Evolutionary conservation across 208 protist species (phyloP).

Genomic region (Zelonia costaricensis): DNA sequence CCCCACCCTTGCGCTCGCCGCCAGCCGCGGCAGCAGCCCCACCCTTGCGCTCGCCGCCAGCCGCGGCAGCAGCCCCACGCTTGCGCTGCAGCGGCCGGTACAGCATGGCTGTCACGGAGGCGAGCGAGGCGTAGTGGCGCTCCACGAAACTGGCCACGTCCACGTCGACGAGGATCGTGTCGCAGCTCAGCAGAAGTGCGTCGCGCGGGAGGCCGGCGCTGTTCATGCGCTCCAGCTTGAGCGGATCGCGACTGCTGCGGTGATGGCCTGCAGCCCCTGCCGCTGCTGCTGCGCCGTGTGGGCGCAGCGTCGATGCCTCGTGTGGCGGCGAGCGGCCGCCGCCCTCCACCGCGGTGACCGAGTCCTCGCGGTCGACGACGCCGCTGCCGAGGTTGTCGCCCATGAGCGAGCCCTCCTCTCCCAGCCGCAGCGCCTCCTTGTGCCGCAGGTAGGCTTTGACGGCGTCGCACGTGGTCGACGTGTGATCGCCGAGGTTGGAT

Average conservation of each 20-base stretch:
- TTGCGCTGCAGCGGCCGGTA: conserved; percentile 49
- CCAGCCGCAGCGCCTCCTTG: conserved; percentile 63
- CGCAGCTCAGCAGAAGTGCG: conserved; percentile 75
- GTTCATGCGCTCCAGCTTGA: conserved; percentile 37
- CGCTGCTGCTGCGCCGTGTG: conserved; percentile 2
- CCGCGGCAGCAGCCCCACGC: neutral
- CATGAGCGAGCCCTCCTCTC: conserved; percentile 28
- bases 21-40: neutral
- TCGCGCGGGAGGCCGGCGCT: conserved; percentile 58
- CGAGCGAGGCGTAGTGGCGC: conserved; percentile 72
- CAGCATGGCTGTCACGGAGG: conserved; percentile 68
- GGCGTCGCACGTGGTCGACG: conserved; percentile 74
- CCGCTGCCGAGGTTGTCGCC: neutral
- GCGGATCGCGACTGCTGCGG: conserved; percentile 26
- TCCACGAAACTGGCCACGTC: conserved; percentile 70
- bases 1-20: conserved; percentile 2
- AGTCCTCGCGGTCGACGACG: conserved; percentile 13
- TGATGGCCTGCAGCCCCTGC: neutral
- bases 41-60: neutral
- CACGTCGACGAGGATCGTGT: conserved; percentile 78
- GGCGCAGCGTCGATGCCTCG: neutral
- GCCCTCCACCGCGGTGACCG: neutral
- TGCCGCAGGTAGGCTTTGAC: conserved; percentile 71
- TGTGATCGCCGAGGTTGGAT: conserved; percentile 41
- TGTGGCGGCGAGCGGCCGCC: conserved; percentile 4